Evolutionary conservation across 208 protist species (phyloP).

Genomic region (Phytomonas sp.): DNA sequence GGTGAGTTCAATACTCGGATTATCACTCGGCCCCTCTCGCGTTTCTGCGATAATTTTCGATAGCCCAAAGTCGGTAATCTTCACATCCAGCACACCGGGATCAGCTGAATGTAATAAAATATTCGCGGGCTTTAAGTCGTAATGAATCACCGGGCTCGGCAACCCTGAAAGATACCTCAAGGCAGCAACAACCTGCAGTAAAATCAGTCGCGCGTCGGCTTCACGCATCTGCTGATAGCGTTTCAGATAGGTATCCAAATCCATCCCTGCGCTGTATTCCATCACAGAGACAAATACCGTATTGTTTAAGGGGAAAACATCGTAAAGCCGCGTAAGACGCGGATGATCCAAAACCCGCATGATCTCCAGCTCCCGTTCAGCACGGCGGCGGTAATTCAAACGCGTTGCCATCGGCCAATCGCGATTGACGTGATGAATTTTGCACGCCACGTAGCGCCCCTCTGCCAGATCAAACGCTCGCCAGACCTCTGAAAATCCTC

Average conservation of each 20-base stretch:
- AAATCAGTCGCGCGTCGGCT: slow-evolving; percentile 81
- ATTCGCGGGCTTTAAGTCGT: slow-evolving; percentile 75
- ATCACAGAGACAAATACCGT: slow-evolving; percentile 91
- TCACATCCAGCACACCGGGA: slow-evolving; percentile 68
- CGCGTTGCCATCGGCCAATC: slow-evolving; percentile 85
- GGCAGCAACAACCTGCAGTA: slow-evolving; percentile 84
- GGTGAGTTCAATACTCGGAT: slow-evolving; percentile 91
- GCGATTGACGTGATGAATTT: slow-evolving; percentile 91
- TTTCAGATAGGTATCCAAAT: slow-evolving; percentile 90
- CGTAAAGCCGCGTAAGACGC: slow-evolving; percentile 71
- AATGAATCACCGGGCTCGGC: slow-evolving; percentile 75
- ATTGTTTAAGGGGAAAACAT: slow-evolving; percentile 78
- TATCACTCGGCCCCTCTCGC: slow-evolving; percentile 42
- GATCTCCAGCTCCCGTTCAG: slow-evolving; percentile 90
- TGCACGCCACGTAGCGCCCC: slow-evolving; percentile 89
- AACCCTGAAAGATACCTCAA: slow-evolving; percentile 87
- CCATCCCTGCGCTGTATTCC: slow-evolving; percentile 88
- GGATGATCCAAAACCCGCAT: slow-evolving; percentile 85
- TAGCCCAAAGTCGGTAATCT: slow-evolving; percentile 97
- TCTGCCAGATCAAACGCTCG: slow-evolving; percentile 88
- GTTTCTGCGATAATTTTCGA: slow-evolving; percentile 88
- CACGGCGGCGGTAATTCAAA: slow-evolving; percentile 88
- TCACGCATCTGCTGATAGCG: slow-evolving; percentile 69
- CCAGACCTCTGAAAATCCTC: slow-evolving; percentile 94
- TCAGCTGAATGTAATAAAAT: slow-evolving; percentile 62